Evolutionary conservation across 164 flowering plant genomes (phyloP), one percentile per base, ranked within the genome.

Genomic region (Stephania cephalantha): DNA sequence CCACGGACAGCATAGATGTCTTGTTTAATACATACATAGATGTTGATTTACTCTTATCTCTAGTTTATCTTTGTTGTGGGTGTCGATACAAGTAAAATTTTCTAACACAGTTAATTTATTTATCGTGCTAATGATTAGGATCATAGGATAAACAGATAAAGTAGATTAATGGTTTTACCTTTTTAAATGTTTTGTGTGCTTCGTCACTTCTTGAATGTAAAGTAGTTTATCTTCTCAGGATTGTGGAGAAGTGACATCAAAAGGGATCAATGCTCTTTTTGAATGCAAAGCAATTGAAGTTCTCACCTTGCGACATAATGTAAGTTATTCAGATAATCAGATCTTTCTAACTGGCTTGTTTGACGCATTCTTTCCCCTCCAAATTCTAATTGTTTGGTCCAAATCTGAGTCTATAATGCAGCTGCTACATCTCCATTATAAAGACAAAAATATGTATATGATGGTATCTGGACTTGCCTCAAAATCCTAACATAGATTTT

Each of bases 271-370:
- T 75, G 78, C 85, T 73, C 87, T 92, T 76, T 75, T 85, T 69
- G 81, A 84, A 72, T 92, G 95, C 82, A 75, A 46, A 74, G 94
- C 91, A 52, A 82, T 92, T 80, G 91, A 90, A 86, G 90, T 88
- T 80, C 84, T 92, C 50, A 74, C 78, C 61, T 81, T 92, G 79
- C 90, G 92, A 30, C 97, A 92, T 80, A 90, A 81, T 81, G 97
- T 92, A 80, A 90, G 93, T 75, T 46, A 6, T 65, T 65, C 53
- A 58, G 18, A 58, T 46, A 6, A 20, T 65, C 53, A 58, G 18
- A 58, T 9, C 18, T 20, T 65, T 65, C 17, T 65, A 20, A 20
- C 22, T 65, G 31, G 8, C 4, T 18, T 45, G 3, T 8, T 18
- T 64, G 65, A 9, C 31, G 68, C 68, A 65, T 25, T 8, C 68